Conservation (phyloP, 257 asterid species). For the Dorcoceras hygrometricum region DNA sequence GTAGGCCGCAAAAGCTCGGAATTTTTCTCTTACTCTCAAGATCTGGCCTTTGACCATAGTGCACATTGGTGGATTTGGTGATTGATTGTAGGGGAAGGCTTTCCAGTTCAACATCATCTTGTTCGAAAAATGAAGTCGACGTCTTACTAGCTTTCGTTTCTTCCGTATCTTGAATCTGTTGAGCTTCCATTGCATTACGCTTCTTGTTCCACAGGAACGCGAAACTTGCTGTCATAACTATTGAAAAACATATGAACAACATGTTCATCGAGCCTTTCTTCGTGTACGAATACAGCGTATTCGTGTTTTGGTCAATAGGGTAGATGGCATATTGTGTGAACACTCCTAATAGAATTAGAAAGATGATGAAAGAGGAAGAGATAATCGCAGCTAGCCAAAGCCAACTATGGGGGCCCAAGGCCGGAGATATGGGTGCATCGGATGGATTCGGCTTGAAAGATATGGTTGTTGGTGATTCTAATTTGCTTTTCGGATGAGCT, state of each 20-base stretch:
- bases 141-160: slow-evolving; percentile 31
- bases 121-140: slow-evolving; percentile 27
- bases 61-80: slow-evolving; percentile 50
- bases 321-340: slow-evolving; percentile 64
- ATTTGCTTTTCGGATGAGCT: slow-evolving; percentile 36
- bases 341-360: slow-evolving; percentile 57
- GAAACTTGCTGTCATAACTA: slow-evolving; percentile 46
- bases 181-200: slow-evolving; percentile 47
- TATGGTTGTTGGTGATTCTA: slow-evolving; percentile 36
- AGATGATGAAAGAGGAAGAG: slow-evolving; percentile 68
- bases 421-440: slow-evolving; percentile 62
- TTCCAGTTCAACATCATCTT: slow-evolving; percentile 59
- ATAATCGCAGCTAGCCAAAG: slow-evolving; percentile 88
- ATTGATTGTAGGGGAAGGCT: slow-evolving; percentile 67
- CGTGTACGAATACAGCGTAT: slow-evolving; percentile 52
- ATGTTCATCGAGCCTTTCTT: slow-evolving; percentile 56
- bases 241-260: slow-evolving; percentile 57
- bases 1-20: background rate
- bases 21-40: slow-evolving; percentile 63
- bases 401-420: slow-evolving; percentile 78
- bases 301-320: slow-evolving; percentile 74
- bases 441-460: slow-evolving; percentile 56
- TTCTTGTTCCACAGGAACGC: slow-evolving; percentile 93
- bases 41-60: slow-evolving; percentile 79
- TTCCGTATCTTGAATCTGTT: slow-evolving; percentile 49